Evolutionary conservation across 495 filamentous ascomycete species (phyloP), one percentile per base, ranked within the genome.

Genomic region (Annulohypoxylon moriforme): DNA sequence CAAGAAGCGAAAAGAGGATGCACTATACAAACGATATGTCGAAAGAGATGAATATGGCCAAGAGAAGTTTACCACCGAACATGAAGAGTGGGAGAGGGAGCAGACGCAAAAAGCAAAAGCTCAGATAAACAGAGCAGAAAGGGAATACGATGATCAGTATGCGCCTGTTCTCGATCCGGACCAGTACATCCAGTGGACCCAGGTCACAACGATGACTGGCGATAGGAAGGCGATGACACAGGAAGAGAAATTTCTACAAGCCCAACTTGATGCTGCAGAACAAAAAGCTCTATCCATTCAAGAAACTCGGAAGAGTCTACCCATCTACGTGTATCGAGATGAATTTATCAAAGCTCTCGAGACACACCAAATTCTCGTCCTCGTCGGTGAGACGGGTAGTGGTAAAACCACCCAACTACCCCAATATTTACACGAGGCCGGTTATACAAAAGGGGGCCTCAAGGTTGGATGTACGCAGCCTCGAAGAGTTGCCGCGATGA

Each of bases 401-500:
- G 93, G 93, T 65, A 97, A 97, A 80, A 96, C 93, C 7, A 97
- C 93, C 1, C 93, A 97, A 75, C 83, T 97, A 34, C 93, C 93
- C 1, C 93, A 97, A 69, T 97, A 95, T 73, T 85, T 97, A 4
- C 92, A 96, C 68, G 92, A 96, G 74, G 92, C 94, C 64, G 95
- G 96, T 72, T 98, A 92, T 84, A 97, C 93, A 42, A 89, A 89
- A 71, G 87, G 90, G 73, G 91, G 89, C 6, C 76, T 85, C 67
- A 93, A 91, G 74, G 81, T 94, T 31, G 91, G 89, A 1, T 93
- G 91, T 69, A 94, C 91, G 1, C 93, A 99, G 78, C 96, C 96
- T n/a, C 90, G 96, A 65, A 89, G 96, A 82, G 96, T 99, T 9
- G 96, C 96, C 40, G 95, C 96, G 20, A 98, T 97, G 92, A 95